These are phyloP conservation scores for Sungouiella blattae DNA, from an alignment of 805 yeast species.

Conservation along the genomic window DNA sequence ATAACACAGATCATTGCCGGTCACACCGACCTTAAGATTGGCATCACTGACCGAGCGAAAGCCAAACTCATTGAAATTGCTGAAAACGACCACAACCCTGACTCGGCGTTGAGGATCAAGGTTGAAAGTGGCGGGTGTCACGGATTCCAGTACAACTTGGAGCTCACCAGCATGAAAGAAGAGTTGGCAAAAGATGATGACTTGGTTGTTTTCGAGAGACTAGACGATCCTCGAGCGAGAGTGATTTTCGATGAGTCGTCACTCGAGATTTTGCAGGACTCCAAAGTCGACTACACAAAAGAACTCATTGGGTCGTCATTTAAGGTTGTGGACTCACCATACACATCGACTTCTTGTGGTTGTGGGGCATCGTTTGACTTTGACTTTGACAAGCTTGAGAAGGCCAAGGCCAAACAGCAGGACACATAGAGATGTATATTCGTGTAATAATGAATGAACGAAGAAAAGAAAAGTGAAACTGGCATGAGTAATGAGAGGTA, in stretches of 20 bases:
- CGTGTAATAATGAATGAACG: not conserved
- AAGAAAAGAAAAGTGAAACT: not conserved
- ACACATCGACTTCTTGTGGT: conserved; percentile 55
- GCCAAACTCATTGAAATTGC: conserved; percentile 52
- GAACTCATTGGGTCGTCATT: conserved; percentile 95
- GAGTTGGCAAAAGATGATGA: conserved; percentile 31
- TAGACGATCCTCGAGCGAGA: conserved; percentile 48
- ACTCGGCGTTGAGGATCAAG: conserved; percentile 62
- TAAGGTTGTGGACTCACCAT: conserved; percentile 87
- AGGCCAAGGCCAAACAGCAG: conserved; percentile 10
- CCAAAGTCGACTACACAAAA: conserved; percentile 82
- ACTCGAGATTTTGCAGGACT: conserved; percentile 75
- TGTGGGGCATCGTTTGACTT: conserved; percentile 47
- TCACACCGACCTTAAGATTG: conserved; percentile 36
- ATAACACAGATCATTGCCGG: conserved; percentile 35
- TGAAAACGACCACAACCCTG: conserved; percentile 50
- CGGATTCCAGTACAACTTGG: conserved; percentile 87
- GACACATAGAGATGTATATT: not conserved
- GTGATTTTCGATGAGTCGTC: conserved; percentile 79
- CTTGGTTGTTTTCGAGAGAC: conserved; percentile 58
- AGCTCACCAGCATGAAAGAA: conserved; percentile 45
- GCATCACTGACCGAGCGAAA: conserved; percentile 46
- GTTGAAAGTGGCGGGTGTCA: conserved; percentile 99
- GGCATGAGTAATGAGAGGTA: no score
- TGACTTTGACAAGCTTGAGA: conserved; percentile 42